Evolutionary conservation across 1,284 basidiomycete species (phyloP), one percentile per base, ranked within the genome.

Genomic region (Pterulicium gracile): DNA sequence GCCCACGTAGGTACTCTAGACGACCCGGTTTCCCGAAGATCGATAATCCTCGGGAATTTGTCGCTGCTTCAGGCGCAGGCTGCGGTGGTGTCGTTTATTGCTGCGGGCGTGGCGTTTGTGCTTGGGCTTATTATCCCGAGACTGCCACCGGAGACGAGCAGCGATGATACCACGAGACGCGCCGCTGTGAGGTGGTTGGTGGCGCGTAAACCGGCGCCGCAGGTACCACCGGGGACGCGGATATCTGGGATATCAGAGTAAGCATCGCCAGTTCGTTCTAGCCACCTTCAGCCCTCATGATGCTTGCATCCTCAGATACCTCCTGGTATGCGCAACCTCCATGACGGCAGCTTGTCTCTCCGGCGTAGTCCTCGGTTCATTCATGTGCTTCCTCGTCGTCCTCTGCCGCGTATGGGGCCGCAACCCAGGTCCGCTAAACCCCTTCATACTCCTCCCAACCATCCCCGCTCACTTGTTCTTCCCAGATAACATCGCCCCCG

Each of bases 1-100:
- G 81, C 78, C 24, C 90, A 96, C 56, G 82, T 94, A 42, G 93
- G 94, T 46, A 83, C 93, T 53, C 78, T 98, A 3, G 92, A 97
- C 60, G 75, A 81, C 17, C 77, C 80, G 0, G 58, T 64, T 2
- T 74, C 72, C 4, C 77, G 89, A 12, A 74, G 78, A 4, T 63
- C 70, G 2, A 79, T 96, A 46, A 75, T 98, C 32, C 56, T 79
- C 1, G 92, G 92, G 34, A 96, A 94, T 61, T 62, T 98, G 49
- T 75, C 87, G 1, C 71, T 98, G 5, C 73, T 98, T 0, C 94
- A 97, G 58, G 86, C 98, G 1, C 95, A 98, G 63, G 93, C 93
- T 0, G 77, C 93, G 1, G 79, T 90, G 3, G 91, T 98, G 10
- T 89, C 90, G 2, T 85, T 85, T 55, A 70, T 95, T 17, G 91